Percentiles rank a stretch among this genome's conserved stretches.
These are phyloP conservation scores for Xylariales sp. DNA, from an alignment of 2,329 filamentous ascomycete genomes.

Conservation along the genomic window DNA sequence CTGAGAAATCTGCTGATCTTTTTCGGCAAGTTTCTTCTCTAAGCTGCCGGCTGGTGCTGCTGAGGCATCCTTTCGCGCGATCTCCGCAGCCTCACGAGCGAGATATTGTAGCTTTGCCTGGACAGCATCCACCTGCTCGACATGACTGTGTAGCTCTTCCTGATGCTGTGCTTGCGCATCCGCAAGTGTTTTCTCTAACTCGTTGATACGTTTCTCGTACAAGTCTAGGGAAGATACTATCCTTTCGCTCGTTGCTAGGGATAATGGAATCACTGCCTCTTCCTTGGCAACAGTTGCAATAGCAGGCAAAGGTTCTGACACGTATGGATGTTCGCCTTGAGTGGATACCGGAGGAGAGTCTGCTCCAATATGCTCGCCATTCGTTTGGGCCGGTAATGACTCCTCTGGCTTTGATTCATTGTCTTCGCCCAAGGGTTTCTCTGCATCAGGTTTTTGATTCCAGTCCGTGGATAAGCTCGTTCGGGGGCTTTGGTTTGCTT, in stretches of 20 bases:
- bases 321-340: slow-evolving; percentile 11
- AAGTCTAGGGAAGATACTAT: slow-evolving; percentile 23
- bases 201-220: slow-evolving; percentile 32
- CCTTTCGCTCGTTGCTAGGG: slow-evolving; percentile 8
- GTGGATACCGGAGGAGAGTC: slow-evolving; percentile 11
- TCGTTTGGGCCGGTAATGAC: not conserved
- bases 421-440: not conserved
- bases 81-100: slow-evolving; percentile 71
- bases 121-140: slow-evolving; percentile 87
- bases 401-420: not conserved
- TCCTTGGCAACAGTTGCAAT: not conserved
- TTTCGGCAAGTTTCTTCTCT: slow-evolving; percentile 81
- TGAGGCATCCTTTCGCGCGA: slow-evolving; percentile 65
- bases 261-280: slow-evolving; percentile 7
- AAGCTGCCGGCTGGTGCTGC: slow-evolving; percentile 58
- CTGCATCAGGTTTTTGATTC: not conserved
- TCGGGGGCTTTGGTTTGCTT: slow-evolving; percentile 12
- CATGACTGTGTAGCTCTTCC: slow-evolving; percentile 77
- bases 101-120: slow-evolving; percentile 90
- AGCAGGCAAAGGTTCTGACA: not conserved
- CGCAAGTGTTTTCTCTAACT: slow-evolving; percentile 29
- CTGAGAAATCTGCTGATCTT: slow-evolving; percentile 83
- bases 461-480: slow-evolving; percentile 16
- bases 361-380: slow-evolving; percentile 2
- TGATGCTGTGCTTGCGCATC: slow-evolving; percentile 55